Evolutionary conservation across 2,329 filamentous ascomycete genomes (phyloP), one percentile per base, ranked within the genome.

Genomic region (Penicillium sp.): DNA sequence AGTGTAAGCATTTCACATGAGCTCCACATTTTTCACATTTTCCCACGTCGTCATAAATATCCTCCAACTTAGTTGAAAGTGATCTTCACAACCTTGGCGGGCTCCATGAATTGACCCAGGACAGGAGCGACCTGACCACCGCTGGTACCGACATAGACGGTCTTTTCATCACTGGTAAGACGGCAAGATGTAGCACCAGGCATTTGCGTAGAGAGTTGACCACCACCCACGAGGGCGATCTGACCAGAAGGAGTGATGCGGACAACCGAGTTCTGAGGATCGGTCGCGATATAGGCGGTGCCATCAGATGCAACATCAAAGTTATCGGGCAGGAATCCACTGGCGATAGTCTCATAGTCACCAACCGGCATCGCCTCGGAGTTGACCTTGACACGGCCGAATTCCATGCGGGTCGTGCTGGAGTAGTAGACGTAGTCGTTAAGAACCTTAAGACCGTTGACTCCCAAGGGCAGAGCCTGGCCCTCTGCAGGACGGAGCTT

Each of bases 71-170:
- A 50, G 24, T 38, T 25, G 26, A 58, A 35, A 3, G 48, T 41
- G 13, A 59, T 58, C 41, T 51, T 55, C 29, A 48, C 43, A 33
- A 61, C 36, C 38, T 61, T 61, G 4, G 39, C 58, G 1, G 57
- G 58, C 46, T 61, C 58, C 34, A 43, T 57, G 13, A 57, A 61
- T 5, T 49, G 50, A 3, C 58, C 58, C 32, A 56, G 28, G 1
- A 61, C 58, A 24, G 58, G 57, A 9, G 57, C 57, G 13, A 58
- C 56, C 29, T 58, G 51, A 4, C 57, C 58, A 9, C 58, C 58
- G 5, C 53, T 61, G 3, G 58, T 61, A 6, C 57, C 58, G 11
- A 58, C 58, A 35, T 60, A 61, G n/a, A 61, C 27, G 9, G 44
- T 50, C 38, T 55, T 52, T 2, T 44, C 48, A 39, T 60, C 47